Evolutionary conservation across 148 eudicot species (phyloP).

Genomic region (Fagopyrum homotropicum): DNA sequence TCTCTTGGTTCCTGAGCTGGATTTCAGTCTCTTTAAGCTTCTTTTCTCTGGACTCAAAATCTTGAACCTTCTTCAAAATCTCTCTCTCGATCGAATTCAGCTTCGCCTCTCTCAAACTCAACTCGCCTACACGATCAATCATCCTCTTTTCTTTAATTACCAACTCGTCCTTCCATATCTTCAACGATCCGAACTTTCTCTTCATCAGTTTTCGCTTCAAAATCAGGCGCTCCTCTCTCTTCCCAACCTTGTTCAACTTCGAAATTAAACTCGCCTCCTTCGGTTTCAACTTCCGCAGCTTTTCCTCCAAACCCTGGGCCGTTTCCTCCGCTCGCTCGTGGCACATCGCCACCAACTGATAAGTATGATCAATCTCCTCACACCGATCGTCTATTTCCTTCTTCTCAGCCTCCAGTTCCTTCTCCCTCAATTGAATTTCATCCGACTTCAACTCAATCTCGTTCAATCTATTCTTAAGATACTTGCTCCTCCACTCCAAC

Average conservation of each 20-base stretch:
- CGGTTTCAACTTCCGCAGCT: not conserved
- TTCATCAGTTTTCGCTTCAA: slow-evolving; percentile 9
- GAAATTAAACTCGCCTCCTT: not conserved
- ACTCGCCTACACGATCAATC: slow-evolving; percentile 14
- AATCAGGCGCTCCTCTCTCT: slow-evolving; percentile 13
- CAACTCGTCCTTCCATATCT: slow-evolving; percentile 21
- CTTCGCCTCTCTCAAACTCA: slow-evolving; percentile 26
- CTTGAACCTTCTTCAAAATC: slow-evolving; percentile 13
- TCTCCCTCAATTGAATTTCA: slow-evolving; percentile 23
- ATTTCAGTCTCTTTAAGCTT: slow-evolving; percentile 20
- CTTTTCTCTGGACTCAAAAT: slow-evolving; percentile 16
- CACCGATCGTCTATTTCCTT: slow-evolving; percentile 17
- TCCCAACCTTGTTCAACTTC: slow-evolving; percentile 14
- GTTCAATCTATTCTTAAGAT: not conserved
- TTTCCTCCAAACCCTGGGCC: slow-evolving; percentile 16
- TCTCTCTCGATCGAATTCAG: slow-evolving; percentile 17
- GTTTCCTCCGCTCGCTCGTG: slow-evolving; percentile 14
- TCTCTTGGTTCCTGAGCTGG: slow-evolving; percentile 25
- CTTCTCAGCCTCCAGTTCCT: slow-evolving; percentile 20
- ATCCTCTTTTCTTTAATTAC: slow-evolving; percentile 11
- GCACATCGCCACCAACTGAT: slow-evolving; percentile 14
- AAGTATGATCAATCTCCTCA: slow-evolving; percentile 23
- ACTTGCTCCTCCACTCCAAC: slow-evolving; percentile 31
- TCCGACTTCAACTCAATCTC: slow-evolving; percentile 12
- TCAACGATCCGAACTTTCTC: slow-evolving; percentile 18